Evolutionary conservation across 2,329 filamentous ascomycete species (phyloP), one percentile per base, ranked within the genome.

Genomic region (Trichoderma koningiopsis): DNA sequence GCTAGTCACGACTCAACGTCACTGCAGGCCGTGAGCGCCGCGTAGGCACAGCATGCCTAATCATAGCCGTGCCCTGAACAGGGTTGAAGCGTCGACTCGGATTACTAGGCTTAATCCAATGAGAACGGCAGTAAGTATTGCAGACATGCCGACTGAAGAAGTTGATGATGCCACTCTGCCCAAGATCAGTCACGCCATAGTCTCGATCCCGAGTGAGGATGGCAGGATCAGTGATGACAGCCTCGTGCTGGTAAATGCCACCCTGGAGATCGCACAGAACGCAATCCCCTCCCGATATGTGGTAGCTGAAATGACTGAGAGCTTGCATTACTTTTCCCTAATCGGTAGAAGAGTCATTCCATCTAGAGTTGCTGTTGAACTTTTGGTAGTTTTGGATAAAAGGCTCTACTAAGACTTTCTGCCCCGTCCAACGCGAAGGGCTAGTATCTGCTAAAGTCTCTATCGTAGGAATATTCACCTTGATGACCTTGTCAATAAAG

Each of bases 361-460:
- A 83, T 40, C 81, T 81, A 1, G 72, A 77, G 70, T 82, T 83
- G 76, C 81, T 83, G 73, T 83, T 83, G 75, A 81, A 82, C 73
- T 82, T 83, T 68, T 80, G 73, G 71, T 82, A 83, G 47, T 24
- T 22, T 13, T 5, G n/a, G 22, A 24, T 49, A 49, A 49, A 49
- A 5, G 47, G n/a, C 47, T 49, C 47, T 3, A n/a, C 13, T 4
- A 49, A 24, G 24, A 11, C 8, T 13, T 10, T 11, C 8, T 49
- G n/a, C 3, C 47, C 47, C 1, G 47, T 8, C 47, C 47, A 24
- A 4, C 1, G 8, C 2, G 57, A 56, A 2, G 1, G 1, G 13
- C 55, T 16, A 5, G n/a, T 4, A 5, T 37, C 7, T 10, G 3
- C n/a, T 49, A 76, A 79, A 1, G 2, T 37, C 78, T 79, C 81